phyloP scores from a whole-genome alignment of 1,139 yeast species.

The Taphrina communis region DNA sequence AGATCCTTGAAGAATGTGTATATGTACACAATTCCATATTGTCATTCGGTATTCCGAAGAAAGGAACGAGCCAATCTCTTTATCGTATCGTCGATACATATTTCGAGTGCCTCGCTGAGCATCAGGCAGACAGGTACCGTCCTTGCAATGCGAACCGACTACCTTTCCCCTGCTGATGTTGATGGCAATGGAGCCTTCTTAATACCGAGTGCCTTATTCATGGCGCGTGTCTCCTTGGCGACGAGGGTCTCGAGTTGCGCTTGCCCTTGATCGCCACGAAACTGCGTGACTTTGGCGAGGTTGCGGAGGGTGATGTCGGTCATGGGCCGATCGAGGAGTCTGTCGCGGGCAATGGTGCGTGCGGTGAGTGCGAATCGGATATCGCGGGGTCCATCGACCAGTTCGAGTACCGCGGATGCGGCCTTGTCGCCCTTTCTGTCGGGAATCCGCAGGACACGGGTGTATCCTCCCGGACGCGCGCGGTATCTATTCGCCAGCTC shows the following conservation, averaged over 20 bases:
- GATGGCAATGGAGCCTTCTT: too few relatives aligned
- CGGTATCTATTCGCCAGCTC: constrained; percentile 70
- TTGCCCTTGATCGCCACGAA: constrained; percentile 25
- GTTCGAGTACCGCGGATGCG: constrained; percentile 84
- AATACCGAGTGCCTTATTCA: constrained; percentile 10
- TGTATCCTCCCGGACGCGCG: constrained; percentile 76
- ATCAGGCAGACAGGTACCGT: too few relatives aligned
- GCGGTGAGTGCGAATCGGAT: constrained; percentile 79
- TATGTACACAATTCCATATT: too few relatives aligned
- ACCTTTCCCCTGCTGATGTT: too few relatives aligned
- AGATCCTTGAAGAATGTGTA: too few relatives aligned
- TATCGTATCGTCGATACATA: too few relatives aligned
- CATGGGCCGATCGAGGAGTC: constrained; percentile 59
- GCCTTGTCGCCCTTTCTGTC: constrained; percentile 91
- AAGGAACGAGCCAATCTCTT: too few relatives aligned
- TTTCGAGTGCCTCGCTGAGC: too few relatives aligned
- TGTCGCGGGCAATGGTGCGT: constrained; percentile 76
- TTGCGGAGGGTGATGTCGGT: constrained; percentile 51
- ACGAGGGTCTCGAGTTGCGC: constrained; percentile 19
- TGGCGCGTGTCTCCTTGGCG: constrained; percentile 13
- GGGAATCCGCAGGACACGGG: constrained; percentile 82
- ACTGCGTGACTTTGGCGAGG: constrained; percentile 63
- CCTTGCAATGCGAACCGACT: too few relatives aligned
- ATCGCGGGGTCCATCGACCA: constrained; percentile 80
- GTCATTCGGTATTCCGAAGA: too few relatives aligned